Conservation (phyloP, 306 rosid genomes). For the Prunus salicina region DNA sequence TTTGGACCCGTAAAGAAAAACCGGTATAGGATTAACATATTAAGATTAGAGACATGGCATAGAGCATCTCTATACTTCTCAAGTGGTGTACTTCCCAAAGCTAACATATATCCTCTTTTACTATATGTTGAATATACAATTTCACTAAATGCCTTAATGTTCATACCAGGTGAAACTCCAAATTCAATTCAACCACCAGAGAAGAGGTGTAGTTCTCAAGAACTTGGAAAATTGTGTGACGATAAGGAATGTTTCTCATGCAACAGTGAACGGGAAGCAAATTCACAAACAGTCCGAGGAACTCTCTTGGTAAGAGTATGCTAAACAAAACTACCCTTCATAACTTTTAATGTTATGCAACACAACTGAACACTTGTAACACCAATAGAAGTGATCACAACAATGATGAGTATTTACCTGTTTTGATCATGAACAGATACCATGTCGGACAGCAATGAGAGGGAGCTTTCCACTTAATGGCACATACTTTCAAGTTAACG, state of each 20-base stretch:
- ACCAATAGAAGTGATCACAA: not conserved
- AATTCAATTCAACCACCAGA: constrained; percentile 79
- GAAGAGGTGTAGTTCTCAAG: constrained; percentile 60
- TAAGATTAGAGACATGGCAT: not conserved
- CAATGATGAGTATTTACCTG: constrained; percentile 21
- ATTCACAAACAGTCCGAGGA: constrained; percentile 78
- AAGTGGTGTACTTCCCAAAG: not conserved
- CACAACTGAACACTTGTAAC: not conserved
- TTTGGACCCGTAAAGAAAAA: not conserved
- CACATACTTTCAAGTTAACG: constrained; percentile 95
- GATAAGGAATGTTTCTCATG: constrained; percentile 82
- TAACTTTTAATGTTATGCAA: not conserved
- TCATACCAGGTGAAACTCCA: constrained; percentile 86
- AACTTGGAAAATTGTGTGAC: constrained; percentile 57
- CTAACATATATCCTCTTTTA: constrained; percentile 1
- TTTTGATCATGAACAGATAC: constrained; percentile 59
- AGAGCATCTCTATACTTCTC: not conserved
- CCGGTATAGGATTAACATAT: not conserved
- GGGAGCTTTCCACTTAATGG: constrained; percentile 97
- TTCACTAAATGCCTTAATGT: constrained; percentile 22
- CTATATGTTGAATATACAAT: constrained; percentile 26
- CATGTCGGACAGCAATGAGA: constrained; percentile 91
- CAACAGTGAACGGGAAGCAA: constrained; percentile 76
- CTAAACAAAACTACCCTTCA: constrained; percentile 23
- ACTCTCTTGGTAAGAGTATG: constrained; percentile 68